These are phyloP conservation scores for Cicer cuneatum DNA, from an alignment of 306 rosid species.

Conservation along the genomic window DNA sequence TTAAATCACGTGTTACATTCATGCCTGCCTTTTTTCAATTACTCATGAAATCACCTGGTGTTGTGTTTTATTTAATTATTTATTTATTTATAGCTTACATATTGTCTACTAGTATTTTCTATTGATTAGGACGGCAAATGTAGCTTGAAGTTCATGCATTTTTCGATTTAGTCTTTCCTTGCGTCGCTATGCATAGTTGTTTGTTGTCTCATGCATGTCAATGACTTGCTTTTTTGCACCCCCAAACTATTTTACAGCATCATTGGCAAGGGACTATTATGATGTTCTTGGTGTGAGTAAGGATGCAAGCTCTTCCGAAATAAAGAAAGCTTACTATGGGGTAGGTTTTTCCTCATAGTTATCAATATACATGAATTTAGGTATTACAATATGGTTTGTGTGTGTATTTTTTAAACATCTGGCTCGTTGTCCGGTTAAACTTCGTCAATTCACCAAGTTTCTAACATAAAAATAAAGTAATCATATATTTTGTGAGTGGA, in stretches of 20 bases:
- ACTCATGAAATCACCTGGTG: slow-evolving; percentile 8
- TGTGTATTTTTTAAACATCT: not conserved
- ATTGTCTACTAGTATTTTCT: slow-evolving; percentile 2
- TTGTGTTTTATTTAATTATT: not conserved
- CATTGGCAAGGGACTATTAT: slow-evolving; percentile 76
- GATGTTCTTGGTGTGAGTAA: slow-evolving; percentile 88
- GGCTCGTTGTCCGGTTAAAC: slow-evolving; percentile 27
- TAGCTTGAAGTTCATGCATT: slow-evolving; percentile 25
- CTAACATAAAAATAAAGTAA: not conserved
- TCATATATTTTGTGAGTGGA: not conserved
- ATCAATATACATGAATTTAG: not conserved
- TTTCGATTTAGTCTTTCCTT: not conserved
- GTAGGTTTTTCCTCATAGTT: slow-evolving; percentile 56
- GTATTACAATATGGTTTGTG: not conserved
- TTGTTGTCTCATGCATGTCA: not conserved
- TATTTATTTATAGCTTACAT: slow-evolving; percentile 6
- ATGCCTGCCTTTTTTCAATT: not conserved
- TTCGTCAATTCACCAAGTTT: not conserved
- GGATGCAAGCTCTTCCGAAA: slow-evolving; percentile 84
- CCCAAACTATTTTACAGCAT: slow-evolving; percentile 55
- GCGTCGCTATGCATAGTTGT: slow-evolving; percentile 19
- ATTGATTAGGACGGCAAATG: slow-evolving; percentile 27
- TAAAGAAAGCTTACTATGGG: slow-evolving; percentile 97
- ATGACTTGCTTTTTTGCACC: slow-evolving; percentile 21
- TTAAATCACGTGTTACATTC: slow-evolving; percentile 1